A percentile compares a stretch with the other conserved stretches of the same genome.
These are phyloP conservation scores for Ceratobasidium papillatum DNA, from an alignment of 1,284 basidiomycete genomes.

Conservation along the genomic window DNA sequence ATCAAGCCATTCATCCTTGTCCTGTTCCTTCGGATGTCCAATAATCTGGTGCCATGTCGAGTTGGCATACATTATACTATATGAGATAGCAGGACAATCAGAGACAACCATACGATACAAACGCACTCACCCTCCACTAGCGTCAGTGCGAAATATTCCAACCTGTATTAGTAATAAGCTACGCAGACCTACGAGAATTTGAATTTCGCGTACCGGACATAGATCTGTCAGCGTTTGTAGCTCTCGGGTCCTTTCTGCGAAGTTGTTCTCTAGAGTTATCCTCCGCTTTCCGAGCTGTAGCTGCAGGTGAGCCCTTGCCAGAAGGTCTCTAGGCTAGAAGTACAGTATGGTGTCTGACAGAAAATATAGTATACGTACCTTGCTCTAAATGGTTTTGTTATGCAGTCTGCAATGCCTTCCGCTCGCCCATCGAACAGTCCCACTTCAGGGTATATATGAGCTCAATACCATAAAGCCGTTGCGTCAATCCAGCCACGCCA, in stretches of 20 bases:
- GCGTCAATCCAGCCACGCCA: slow-evolving; percentile 45
- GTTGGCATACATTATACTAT: slow-evolving; percentile 5
- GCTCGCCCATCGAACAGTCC: slow-evolving; percentile 1
- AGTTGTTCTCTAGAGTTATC: slow-evolving; percentile 50
- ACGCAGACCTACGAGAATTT: background rate
- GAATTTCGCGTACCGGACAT: slow-evolving; percentile 34
- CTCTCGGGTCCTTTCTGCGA: slow-evolving; percentile 51
- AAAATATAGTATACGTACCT: slow-evolving; percentile 30
- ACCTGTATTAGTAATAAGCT: slow-evolving; percentile 10
- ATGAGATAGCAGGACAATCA: too few species aligned
- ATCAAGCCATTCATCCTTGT: slow-evolving; percentile 29
- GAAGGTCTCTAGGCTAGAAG: slow-evolving; percentile 50
- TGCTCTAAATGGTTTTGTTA: slow-evolving; percentile 50
- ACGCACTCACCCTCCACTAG: slow-evolving; percentile 22
- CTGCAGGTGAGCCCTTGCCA: slow-evolving; percentile 53
- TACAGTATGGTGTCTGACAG: background rate
- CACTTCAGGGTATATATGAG: background rate
- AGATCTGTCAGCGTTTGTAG: slow-evolving; percentile 45
- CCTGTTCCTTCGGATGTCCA: background rate
- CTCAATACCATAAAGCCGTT: background rate
- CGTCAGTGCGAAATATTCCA: slow-evolving; percentile 29
- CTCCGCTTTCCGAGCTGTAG: slow-evolving; percentile 49
- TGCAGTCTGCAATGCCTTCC: slow-evolving; percentile 53
- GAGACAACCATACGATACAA: too few species aligned
- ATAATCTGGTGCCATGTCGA: slow-evolving; percentile 34